A percentile compares a stretch with the other conserved stretches of the same genome.
Evolutionary conservation across 176 grass and related monocot genomes (phyloP).

Genomic region (Pontederia crassipes): DNA sequence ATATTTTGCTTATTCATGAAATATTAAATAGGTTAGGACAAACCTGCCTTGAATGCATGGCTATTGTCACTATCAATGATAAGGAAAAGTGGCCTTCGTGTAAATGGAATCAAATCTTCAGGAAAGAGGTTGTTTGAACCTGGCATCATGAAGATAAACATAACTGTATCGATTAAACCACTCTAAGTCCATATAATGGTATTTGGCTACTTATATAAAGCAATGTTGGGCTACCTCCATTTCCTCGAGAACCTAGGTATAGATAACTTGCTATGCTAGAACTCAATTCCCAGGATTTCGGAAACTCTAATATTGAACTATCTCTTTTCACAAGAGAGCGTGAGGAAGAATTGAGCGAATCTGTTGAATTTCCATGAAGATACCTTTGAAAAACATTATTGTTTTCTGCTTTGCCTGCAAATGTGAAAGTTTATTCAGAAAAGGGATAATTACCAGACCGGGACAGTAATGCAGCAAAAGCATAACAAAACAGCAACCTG

Average conservation of each 20-base stretch:
- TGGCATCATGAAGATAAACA: conserved; percentile 19
- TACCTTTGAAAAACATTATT: conserved; percentile 42
- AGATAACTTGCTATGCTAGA: conserved; percentile 43
- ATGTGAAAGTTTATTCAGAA: conserved; percentile 6
- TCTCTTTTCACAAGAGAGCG: neutral
- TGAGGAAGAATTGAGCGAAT: conserved; percentile 1
- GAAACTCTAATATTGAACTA: conserved; percentile 5
- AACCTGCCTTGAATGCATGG: conserved; percentile 99
- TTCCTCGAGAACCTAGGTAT: conserved; percentile 77
- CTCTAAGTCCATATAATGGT: conserved; percentile 8
- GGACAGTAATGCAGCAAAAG: conserved; percentile 20
- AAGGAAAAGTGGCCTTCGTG: conserved; percentile 89
- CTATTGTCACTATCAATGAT: conserved; percentile 91
- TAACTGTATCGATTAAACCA: neutral
- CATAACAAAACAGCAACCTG: conserved; percentile 49
- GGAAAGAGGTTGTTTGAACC: conserved; percentile 83
- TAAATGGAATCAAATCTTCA: conserved; percentile 92
- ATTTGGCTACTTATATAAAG: neutral
- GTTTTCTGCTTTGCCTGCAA: conserved; percentile 46
- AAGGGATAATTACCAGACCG: conserved; percentile 19
- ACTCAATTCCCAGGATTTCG: conserved; percentile 32
- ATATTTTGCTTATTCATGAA: conserved; percentile 2
- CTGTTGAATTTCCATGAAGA: conserved; percentile 32
- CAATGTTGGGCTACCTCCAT: conserved; percentile 37
- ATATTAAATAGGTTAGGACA: conserved; percentile 71